Conservation (phyloP, 2,329 filamentous ascomycete genomes). For the Fusarium foetens region DNA sequence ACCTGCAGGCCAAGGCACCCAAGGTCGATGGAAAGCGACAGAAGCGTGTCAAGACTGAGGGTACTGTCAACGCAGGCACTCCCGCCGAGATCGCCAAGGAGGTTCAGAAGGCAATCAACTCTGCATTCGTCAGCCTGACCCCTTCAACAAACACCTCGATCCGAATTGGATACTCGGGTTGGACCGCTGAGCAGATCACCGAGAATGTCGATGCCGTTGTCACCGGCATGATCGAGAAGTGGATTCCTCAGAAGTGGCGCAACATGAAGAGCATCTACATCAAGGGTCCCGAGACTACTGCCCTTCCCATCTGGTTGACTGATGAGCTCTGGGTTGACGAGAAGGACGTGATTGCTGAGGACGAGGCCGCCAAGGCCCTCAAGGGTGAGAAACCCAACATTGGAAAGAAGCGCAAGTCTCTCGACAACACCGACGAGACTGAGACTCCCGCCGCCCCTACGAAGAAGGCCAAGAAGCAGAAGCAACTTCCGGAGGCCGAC, state of each 20-base stretch:
- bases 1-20: conserved; percentile 70
- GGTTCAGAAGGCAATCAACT: conserved; percentile 78
- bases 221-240: conserved; percentile 76
- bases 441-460: conserved; percentile 55
- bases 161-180: conserved; percentile 79
- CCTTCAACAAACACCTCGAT: conserved; percentile 84
- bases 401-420: conserved; percentile 72
- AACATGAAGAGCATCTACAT: conserved; percentile 87
- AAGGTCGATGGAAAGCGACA: conserved; percentile 69
- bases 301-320: conserved; percentile 93
- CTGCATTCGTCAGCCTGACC: conserved; percentile 83
- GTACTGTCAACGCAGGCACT: conserved; percentile 59
- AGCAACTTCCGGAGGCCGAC: conserved; percentile 56
- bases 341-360: conserved; percentile 74
- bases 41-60: conserved; percentile 61
- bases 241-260: conserved; percentile 86
- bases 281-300: conserved; percentile 88
- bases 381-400: conserved; percentile 64
- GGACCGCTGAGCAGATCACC: conserved; percentile 78
- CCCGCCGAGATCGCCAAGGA: conserved; percentile 79
- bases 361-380: conserved; percentile 61
- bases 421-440: conserved; percentile 54
- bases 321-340: conserved; percentile 90
- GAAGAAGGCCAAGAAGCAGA: conserved; percentile 52
- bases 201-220: conserved; percentile 83